Base-by-base conservation (phyloP, 352 stramenopile genomes). In the Pythium utonaiense region DNA sequence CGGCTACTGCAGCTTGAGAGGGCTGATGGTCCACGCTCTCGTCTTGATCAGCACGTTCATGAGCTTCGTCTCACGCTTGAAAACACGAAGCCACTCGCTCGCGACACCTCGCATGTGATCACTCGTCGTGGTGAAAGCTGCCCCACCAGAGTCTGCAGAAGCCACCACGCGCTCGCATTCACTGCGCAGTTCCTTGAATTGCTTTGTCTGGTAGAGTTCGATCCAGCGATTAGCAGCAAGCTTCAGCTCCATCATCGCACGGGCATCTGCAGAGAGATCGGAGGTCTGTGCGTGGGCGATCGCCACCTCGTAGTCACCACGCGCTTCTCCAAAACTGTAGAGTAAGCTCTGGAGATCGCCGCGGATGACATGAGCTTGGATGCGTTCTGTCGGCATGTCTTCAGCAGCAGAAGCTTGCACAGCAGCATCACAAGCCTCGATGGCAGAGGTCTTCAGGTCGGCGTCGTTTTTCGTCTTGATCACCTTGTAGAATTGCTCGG, bases 321-420 rank as follows among this genome's bases (percentile, higher is more conserved):
- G 69, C 1, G 80, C 80, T 14, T 55, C 47, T 10, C 70, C 62
- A 53, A 83, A 85, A 1, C 50, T 56, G 5, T 59, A 72, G 6
- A 82, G 58, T 14, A 88, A 56, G 61, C 78, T 88, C n/a, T 56
- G 68, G 14, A 88, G 40, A 30, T 88, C 78, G 0, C 74, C 78
- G 41, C 77, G 76, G 25, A 86, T 70, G 3, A 84, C 73, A 22
- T 65, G 71, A 16, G 77, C 74, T 53, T 80, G 66, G 42, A 78
- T 51, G 17, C 52, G 63, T 12, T 76, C 55, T 5, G 57, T 33
- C 12, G 73, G 73, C 16, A 51, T 45, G 4, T 45, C 53, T 3
- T 17, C 8, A 8, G 62, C 55, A 9, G 66, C 49, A 13, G 76
- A 64, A 42, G 77, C 59, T 17, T 63, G 77, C 2, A 82, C 71